Base-by-base conservation (phyloP, 2,329 filamentous ascomycete genomes). In the Fusarium odoratissimum region DNA sequence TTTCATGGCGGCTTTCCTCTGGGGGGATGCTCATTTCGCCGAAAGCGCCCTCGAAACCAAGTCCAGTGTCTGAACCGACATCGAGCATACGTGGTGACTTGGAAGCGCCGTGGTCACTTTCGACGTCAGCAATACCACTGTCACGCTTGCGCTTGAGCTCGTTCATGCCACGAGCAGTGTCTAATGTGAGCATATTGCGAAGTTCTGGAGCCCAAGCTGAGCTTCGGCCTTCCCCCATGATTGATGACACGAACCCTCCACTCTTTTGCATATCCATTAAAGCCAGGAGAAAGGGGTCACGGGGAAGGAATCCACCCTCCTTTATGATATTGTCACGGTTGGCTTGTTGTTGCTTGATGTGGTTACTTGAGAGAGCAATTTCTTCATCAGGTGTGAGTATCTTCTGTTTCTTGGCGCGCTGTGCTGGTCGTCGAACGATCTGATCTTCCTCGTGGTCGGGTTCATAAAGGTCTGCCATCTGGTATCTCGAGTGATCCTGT, bases 131-230 rank as follows among this genome's bases (percentile, higher is more conserved):
- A 72, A 96, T 90, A 30, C 93, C 95, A 76, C 92, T 95, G 78
- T 97, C 95, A 33, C 96, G 91, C 87, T 99, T 99, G 66, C 96
- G 90, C 88, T 98, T 99, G 61, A 95, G 88, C 69, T 97, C 94
- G 64, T 91, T 92, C 45, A 91, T 88, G 64, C 91, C 91, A 69
- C 91, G 91, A 21, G 97, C 88, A 19, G 93, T 88, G 73, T 97
- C 94, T 45, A 98, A 86, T 3, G 95, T 97, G n/a, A 98, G 86
- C 77, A 99, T 90, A n/a, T 93, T 94, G 67, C 94, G 92, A 25
- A 99, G 88, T 83, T 99, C 96, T 2, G 95, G 95, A 7, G 95
- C 95, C 95, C 95, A 98, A 45, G 90, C 90, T 73, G 90, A 88
- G 75, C 91, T 91, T 71, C 93, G 91, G 41, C 91, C 93, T 69